Evolutionary conservation across 495 filamentous ascomycete genomes (phyloP), one percentile per base, ranked within the genome.

Genomic region (Penicillium bovifimosum): DNA sequence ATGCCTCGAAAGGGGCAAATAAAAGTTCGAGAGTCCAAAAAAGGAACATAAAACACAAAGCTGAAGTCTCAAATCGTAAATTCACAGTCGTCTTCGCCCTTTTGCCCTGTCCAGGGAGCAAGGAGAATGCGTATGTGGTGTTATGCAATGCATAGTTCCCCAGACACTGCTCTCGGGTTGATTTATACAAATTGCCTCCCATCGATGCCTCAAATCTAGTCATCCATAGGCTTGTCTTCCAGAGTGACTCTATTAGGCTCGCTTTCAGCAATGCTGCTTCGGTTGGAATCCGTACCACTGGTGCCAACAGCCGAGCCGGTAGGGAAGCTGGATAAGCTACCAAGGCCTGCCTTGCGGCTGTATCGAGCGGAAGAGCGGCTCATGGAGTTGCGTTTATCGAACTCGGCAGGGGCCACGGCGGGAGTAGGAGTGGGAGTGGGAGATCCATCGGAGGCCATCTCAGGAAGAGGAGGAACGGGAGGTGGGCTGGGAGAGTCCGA

Each of bases 171-270:
- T 26, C 17, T 31, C 29, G 18, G 35, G 41, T 42, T 14, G 46
- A 28, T 58, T 35, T 54, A 54, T 58, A 54, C 45, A 60, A 36
- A n/a, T 26, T 34, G 18, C 29, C 38, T 45, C 28, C 26, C 32
- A 40, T 40, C 41, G 13, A 34, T 14, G 31, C 13, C 14, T 52
- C 44, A 13, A 9, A 43, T 5, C 45, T 58, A 91, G 69, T 93
- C 86, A 67, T 91, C 86, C 88, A 92, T 90, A 11, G 90, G 86
- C 68, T 80, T 82, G 64, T 96, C 90, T 51, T 83, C 84, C 68
- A 96, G 77, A 49, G 84, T 86, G 24, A 95, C 87, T 18, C 90
- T 87, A 52, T 77, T 70, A 7, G 68, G 78, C 62, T 78, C 69
- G 62, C 72, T 65, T 50, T 75, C 65, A 46, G 61, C 64, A 17